Conservation (phyloP, 257 asterid genomes). For the Penstemon newberryi region DNA sequence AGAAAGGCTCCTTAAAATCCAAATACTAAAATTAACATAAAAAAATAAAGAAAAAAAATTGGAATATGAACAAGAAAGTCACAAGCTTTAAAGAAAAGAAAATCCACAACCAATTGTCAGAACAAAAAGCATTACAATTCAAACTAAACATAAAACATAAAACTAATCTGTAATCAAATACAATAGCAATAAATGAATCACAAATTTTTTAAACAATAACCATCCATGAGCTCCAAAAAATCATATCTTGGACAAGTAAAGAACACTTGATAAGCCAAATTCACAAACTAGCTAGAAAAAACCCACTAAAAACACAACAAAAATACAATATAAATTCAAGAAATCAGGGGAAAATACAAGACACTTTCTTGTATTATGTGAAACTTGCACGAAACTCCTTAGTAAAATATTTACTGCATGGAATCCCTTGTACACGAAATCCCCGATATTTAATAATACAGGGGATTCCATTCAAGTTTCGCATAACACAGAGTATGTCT, state of each 20-base stretch:
- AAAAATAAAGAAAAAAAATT: not conserved
- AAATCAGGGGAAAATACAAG: not conserved
- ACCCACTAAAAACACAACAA: conserved; percentile 20
- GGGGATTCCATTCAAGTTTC: too few relatives aligned
- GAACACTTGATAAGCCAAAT: not conserved
- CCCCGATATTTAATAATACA: too few relatives aligned
- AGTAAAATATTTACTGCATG: too few relatives aligned
- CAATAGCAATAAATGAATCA: conserved; percentile 10
- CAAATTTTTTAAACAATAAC: not conserved
- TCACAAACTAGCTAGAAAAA: conserved; percentile 10
- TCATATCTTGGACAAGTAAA: not conserved
- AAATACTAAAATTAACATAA: not conserved
- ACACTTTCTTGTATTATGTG: too few relatives aligned
- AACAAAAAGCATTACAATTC: conserved; percentile 10
- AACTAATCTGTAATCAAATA: conserved; percentile 8
- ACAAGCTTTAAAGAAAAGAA: not conserved
- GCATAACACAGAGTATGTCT: too few relatives aligned
- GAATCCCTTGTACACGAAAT: too few relatives aligned
- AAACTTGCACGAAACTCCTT: too few relatives aligned
- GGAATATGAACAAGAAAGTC: conserved; percentile 19
- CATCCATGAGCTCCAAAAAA: not conserved
- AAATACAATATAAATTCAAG: not conserved
- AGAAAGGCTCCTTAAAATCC: not conserved
- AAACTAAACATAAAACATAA: conserved; percentile 15
- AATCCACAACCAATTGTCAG: conserved; percentile 8